These are phyloP conservation scores for Suillus fuscotomentosus DNA, from an alignment of 768 basidiomycete species.

Conservation along the genomic window DNA sequence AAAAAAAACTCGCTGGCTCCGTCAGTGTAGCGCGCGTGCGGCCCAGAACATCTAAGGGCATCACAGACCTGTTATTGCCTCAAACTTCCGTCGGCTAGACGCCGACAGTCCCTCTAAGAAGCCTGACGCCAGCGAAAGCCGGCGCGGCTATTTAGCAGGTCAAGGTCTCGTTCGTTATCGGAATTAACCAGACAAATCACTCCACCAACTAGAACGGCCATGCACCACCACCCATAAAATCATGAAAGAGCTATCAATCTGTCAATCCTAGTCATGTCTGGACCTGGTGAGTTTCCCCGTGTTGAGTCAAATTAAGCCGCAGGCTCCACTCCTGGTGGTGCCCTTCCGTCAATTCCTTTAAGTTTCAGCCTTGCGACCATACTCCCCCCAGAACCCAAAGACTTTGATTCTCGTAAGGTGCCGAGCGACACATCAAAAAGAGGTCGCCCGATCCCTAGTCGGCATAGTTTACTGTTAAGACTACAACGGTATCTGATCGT, in stretches of 20 bases:
- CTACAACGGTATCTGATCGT: too few relatives aligned
- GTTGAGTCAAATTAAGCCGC: constrained; percentile 64
- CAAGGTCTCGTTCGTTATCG: constrained; percentile 94
- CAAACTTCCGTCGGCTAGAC: constrained; percentile 83
- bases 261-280: too few relatives aligned
- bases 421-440: too few relatives aligned
- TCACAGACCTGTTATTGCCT: too few relatives aligned
- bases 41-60: too few relatives aligned
- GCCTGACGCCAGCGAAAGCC: constrained; percentile 67
- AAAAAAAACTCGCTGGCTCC: too few relatives aligned
- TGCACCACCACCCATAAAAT: constrained; percentile 87
- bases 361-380: too few relatives aligned
- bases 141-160: constrained; percentile 88
- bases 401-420: constrained; percentile 46
- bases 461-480: too few relatives aligned
- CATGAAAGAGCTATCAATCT: constrained; percentile 85
- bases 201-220: constrained; percentile 89
- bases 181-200: constrained; percentile 98
- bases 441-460: too few relatives aligned
- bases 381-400: constrained; percentile 72
- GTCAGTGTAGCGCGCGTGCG: too few relatives aligned
- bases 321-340: constrained; percentile 67
- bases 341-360: constrained; percentile 26
- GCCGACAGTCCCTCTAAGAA: constrained; percentile 87
- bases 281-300: too few relatives aligned